Base-by-base conservation (phyloP, 192 early-diverging fungal species). In the Backusella parvicylindrica region DNA sequence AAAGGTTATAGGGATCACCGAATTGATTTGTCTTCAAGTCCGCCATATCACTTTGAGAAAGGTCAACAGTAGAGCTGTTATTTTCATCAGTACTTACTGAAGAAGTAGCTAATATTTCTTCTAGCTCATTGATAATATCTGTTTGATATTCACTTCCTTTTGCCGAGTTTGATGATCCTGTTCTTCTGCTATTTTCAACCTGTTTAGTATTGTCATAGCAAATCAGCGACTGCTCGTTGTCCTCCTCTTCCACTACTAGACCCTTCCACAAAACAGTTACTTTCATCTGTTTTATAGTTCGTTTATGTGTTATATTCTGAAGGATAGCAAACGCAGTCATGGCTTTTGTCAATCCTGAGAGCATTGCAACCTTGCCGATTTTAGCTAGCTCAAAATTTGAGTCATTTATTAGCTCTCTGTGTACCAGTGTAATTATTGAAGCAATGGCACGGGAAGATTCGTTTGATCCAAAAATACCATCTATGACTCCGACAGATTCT, bases 381-480 rank as follows among this genome's bases (percentile, higher is more conserved):
- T 89, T 85, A n/a, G 85, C 84, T 23, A 89, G 78, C 60, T 81
- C 85, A 69, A 91, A 89, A 40, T 91, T 91, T 5, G 89, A 85
- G 75, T 92, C 87, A 21, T 91, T 88, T 63, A 86, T 77, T 8
- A 92, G 77, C 77, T 96, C 95, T 26, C 90, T 84, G 53, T 89
- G 88, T 37, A 94, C 89, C 67, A 97, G 81, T 35, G 90, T 82
- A 35, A 97, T 89, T 64, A 97, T 88, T 23, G 92, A 89, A 2
- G 92, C 90, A 35, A 96, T 80, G 16, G 95, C 94, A 26, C 91
- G 87, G 23, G 96, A 96, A 0, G 97, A 95, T 75, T 99, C 96
- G 2, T 94, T 98, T 6, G 92, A 91, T n/a, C 97, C 97, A 86
- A 99, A 98, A 6, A 99, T 77, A 6, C 94, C 95, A 83, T 98